Conservation (phyloP, 331 rosid species). For the Malus hybrid region DNA sequence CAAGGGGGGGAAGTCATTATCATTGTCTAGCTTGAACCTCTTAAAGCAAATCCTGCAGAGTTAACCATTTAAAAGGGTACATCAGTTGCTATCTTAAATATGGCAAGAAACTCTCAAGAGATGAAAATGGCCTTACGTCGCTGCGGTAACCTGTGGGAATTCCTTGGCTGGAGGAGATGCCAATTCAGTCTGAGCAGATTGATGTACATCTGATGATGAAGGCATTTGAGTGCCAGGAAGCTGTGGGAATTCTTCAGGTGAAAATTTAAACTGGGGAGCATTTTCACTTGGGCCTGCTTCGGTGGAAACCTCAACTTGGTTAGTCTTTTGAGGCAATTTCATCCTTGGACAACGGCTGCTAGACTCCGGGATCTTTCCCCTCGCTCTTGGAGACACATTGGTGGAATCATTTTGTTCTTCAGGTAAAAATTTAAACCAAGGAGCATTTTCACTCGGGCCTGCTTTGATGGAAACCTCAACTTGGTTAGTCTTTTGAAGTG, state of each 20-base stretch:
- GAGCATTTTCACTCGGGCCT: not conserved
- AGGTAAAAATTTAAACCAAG: constrained; percentile 24
- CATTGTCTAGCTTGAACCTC: constrained; percentile 10
- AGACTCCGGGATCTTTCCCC: constrained; percentile 31
- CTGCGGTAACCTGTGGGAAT: constrained; percentile 7
- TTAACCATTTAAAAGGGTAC: not conserved
- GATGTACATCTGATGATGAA: constrained; percentile 22
- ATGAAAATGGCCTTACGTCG: constrained; percentile 18
- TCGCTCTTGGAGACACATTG: not conserved
- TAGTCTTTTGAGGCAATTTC: constrained; percentile 25
- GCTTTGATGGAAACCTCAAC: constrained; percentile 10
- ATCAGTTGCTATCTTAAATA: not conserved
- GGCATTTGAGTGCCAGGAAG: constrained; percentile 25
- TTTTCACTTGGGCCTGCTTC: not conserved
- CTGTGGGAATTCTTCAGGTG: constrained; percentile 38
- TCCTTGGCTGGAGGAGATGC: constrained; percentile 24
- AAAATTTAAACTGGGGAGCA: constrained; percentile 21
- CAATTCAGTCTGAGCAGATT: constrained; percentile 18
- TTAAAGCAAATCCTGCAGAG: constrained; percentile 10
- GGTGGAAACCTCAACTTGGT: constrained; percentile 15
- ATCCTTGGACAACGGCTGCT: constrained; percentile 18
- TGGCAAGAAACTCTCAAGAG: constrained; percentile 7
- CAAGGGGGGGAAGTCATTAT: constrained; percentile 15
- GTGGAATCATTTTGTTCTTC: constrained; percentile 30
- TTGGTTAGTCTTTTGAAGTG: constrained; percentile 25